phyloP scores from a whole-genome alignment of 2,329 filamentous ascomycete species.

The Escovopsis weberi region DNA sequence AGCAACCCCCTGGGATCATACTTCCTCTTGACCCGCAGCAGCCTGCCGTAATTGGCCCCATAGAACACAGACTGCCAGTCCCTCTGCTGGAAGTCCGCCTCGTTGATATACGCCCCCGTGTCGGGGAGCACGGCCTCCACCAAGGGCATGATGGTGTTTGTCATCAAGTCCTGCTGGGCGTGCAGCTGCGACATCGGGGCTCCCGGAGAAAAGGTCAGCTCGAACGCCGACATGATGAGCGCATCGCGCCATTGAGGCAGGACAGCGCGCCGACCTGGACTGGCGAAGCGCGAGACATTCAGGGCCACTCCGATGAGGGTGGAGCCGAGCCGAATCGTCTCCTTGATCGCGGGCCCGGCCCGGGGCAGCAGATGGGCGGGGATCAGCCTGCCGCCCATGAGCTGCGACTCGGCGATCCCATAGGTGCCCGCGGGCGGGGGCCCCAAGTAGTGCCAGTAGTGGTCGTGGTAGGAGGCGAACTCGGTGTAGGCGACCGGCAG shows the following conservation, averaged over 20 bases:
- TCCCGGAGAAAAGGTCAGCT: conserved; percentile 14
- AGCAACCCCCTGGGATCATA: conserved; percentile 33
- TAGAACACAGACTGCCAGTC: conserved; percentile 32
- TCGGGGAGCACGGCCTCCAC: conserved; percentile 19
- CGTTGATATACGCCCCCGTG: conserved; percentile 34
- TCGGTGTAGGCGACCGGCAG: conserved; percentile 16
- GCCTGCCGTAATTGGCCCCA: conserved; percentile 27
- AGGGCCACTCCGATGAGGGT: conserved; percentile 10
- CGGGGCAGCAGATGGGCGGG: conserved; percentile 18
- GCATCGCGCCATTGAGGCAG: conserved; percentile 27
- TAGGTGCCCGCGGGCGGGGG: conserved; percentile 25
- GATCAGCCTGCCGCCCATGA: conserved; percentile 28
- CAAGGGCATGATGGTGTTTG: conserved; percentile 12
- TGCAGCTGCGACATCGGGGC: conserved; percentile 15
- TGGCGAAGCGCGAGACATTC: conserved; percentile 7
- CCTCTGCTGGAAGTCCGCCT: conserved; percentile 34
- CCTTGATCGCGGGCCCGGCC: neutral
- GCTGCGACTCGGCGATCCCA: conserved; percentile 11
- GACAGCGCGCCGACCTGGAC: conserved; percentile 18
- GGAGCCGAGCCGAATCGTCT: conserved; percentile 3
- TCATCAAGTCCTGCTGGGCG: conserved; percentile 17
- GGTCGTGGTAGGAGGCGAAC: conserved; percentile 16
- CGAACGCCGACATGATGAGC: conserved; percentile 16
- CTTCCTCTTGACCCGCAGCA: conserved; percentile 30
- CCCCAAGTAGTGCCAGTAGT: conserved; percentile 13